Percentiles rank a stretch among this genome's conserved stretches.
These are phyloP conservation scores for Pseudovirgaria hyperparasitica DNA, from an alignment of 2,329 filamentous ascomycete species.

Conservation along the genomic window DNA sequence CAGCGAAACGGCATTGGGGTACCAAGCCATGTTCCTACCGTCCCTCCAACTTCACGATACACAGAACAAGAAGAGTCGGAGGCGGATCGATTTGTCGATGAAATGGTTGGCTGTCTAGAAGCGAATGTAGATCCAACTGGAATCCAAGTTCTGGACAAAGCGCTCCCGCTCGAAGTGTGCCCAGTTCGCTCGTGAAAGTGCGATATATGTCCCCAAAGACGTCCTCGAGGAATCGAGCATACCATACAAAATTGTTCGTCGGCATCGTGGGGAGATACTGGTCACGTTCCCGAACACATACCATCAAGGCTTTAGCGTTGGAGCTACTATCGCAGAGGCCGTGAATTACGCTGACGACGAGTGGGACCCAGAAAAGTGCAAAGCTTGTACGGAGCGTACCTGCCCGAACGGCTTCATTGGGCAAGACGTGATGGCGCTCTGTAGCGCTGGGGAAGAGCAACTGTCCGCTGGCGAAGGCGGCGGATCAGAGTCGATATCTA, in stretches of 20 bases:
- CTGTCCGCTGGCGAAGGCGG: not conserved
- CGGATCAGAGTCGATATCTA: too few species aligned
- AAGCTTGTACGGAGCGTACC: not conserved
- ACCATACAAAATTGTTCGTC: constrained; percentile 1
- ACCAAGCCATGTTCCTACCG: too few species aligned
- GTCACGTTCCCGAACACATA: constrained; percentile 1
- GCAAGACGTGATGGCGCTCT: not conserved
- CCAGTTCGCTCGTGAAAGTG: constrained; percentile 1
- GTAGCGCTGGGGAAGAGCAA: not conserved
- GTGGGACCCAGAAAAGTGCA: not conserved
- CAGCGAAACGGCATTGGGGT: too few species aligned
- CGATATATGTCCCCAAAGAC: not conserved
- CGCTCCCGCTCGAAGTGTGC: too few species aligned
- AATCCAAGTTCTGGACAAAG: too few species aligned
- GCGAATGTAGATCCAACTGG: too few species aligned
- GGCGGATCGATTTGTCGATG: too few species aligned
- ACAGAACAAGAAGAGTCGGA: too few species aligned
- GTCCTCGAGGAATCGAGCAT: constrained; percentile 1
- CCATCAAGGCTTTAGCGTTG: constrained; percentile 2
- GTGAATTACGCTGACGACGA: constrained; percentile 1
- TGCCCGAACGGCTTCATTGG: constrained; percentile 1
- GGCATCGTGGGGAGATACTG: not conserved
- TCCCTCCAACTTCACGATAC: too few species aligned
- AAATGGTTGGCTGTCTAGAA: too few species aligned
- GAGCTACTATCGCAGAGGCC: constrained; percentile 1